Evolutionary conservation across 140 eudicot genomes (phyloP).

Genomic region (Bidens hawaiensis): DNA sequence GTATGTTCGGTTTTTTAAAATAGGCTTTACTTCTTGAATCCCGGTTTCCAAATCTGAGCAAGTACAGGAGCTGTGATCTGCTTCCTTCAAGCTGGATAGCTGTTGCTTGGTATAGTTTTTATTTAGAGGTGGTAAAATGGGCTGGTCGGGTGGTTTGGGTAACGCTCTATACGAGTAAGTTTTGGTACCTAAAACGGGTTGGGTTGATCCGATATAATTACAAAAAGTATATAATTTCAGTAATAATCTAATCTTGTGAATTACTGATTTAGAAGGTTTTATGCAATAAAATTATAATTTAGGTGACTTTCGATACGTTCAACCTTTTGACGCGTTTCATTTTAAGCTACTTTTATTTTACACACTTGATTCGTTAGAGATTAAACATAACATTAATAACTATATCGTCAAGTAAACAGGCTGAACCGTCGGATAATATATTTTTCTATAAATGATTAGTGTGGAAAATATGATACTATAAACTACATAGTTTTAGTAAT

Average conservation of each 20-base stretch:
- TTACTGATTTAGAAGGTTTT: not conserved
- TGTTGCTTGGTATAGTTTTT: constrained; percentile 52
- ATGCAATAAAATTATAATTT: not conserved
- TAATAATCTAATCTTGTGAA: not conserved
- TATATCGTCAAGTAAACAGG: not conserved
- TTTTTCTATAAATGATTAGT: not conserved
- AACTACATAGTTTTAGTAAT: not conserved
- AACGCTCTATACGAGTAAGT: too few species aligned
- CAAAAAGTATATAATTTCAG: not conserved
- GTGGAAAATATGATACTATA: too few species aligned
- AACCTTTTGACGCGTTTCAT: not conserved
- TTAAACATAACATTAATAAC: not conserved
- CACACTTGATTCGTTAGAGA: not conserved
- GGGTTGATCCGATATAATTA: not conserved
- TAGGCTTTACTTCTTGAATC: constrained; percentile 56
- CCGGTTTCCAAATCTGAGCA: constrained; percentile 51
- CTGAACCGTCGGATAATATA: not conserved
- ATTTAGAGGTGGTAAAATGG: not conserved
- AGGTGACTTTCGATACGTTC: not conserved
- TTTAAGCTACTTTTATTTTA: constrained; percentile 1
- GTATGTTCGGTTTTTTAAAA: not conserved
- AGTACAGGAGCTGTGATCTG: constrained; percentile 62
- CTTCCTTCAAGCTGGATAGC: constrained; percentile 76
- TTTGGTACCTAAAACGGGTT: not conserved
- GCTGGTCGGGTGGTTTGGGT: not conserved